A percentile compares a stretch with the other conserved stretches of the same genome.
phyloP scores from a whole-genome alignment of 2,329 filamentous ascomycete genomes.

The Paraconiothyrium brasiliense region DNA sequence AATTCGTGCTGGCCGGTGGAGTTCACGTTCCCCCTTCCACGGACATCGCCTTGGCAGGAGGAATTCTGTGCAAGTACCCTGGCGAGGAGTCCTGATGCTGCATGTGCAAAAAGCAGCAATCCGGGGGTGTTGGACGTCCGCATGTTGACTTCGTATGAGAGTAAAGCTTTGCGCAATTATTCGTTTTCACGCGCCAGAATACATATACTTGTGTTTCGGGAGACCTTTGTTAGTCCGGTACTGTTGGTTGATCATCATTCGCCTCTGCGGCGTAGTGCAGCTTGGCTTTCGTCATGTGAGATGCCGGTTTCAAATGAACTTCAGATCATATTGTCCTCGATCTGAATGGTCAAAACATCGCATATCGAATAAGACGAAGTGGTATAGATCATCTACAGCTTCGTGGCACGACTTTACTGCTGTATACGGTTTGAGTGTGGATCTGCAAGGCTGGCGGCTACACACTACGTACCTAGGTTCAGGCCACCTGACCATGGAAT shows the following conservation, averaged over 20 bases:
- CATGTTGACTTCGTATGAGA: background rate
- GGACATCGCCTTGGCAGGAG: background rate
- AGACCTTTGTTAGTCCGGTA: background rate
- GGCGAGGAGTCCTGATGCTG: background rate
- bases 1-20: slow-evolving; percentile 2
- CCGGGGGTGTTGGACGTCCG: background rate
- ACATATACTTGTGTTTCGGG: background rate
- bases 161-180: background rate
- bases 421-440: background rate
- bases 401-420: background rate
- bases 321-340: background rate
- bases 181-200: background rate
- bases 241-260: background rate
- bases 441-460: slow-evolving; percentile 2
- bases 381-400: background rate
- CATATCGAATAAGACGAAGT: background rate
- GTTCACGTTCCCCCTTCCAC: background rate
- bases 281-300: slow-evolving; percentile 1
- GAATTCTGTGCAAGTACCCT: background rate
- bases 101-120: background rate
- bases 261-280: background rate
- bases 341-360: background rate
- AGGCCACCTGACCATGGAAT: too few relatives aligned
- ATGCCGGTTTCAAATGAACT: background rate
- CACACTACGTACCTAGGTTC: too few relatives aligned